Conservation (phyloP, 305 asterid genomes). For the Solanum hybrid region DNA sequence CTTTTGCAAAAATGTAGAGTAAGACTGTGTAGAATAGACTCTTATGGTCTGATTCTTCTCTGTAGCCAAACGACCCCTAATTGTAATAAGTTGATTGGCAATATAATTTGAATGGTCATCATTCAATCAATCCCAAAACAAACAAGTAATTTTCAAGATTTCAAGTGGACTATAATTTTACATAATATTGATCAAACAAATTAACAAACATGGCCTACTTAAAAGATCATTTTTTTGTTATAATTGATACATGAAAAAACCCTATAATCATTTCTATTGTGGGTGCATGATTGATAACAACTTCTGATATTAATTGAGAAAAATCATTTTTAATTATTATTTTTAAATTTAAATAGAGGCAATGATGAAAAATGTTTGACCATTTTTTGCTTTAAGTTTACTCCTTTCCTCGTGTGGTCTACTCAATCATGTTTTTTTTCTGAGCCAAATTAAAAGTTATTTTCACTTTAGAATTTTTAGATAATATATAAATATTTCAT, state of each 20-base stretch:
- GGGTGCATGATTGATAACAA: constrained; percentile 4
- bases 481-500: background rate
- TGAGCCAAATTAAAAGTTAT: background rate
- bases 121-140: background rate
- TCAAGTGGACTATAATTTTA: background rate
- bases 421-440: constrained; percentile 14
- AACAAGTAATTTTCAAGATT: background rate
- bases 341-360: background rate
- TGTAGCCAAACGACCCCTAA: background rate
- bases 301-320: background rate
- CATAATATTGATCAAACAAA: background rate
- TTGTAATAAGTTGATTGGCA: background rate
- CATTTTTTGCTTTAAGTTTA: constrained; percentile 24
- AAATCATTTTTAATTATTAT: background rate
- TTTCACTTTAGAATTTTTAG: background rate
- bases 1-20: fast-evolving
- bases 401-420: constrained; percentile 39
- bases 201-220: background rate
- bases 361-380: constrained; percentile 37
- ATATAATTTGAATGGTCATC: background rate
- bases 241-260: constrained; percentile 5
- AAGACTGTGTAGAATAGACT: background rate
- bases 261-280: background rate
- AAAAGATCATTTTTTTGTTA: background rate
- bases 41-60: background rate